Conservation (phyloP, 225 moss, liverwort and hornwort species). For the Rhytidiadelphus loreus region DNA sequence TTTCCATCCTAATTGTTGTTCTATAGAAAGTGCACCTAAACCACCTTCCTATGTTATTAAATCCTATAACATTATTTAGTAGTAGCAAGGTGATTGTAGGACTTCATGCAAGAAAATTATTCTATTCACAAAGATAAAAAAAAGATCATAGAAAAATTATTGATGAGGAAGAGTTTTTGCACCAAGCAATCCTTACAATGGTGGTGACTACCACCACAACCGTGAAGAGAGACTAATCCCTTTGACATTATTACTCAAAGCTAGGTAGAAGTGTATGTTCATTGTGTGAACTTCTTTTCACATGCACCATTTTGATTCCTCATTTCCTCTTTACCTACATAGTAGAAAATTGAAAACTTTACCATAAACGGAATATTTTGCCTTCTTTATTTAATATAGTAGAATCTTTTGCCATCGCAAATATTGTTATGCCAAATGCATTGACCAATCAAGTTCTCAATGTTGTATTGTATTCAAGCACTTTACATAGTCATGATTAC, state of each 20-base stretch:
- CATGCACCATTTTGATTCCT: neutral
- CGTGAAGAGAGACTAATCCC: neutral
- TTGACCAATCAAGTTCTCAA: neutral
- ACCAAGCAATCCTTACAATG: fast-evolving
- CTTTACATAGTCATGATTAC: neutral
- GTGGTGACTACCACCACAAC: neutral
- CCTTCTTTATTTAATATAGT: neutral
- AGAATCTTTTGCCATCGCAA: neutral
- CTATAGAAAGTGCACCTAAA: neutral
- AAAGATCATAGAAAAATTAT: neutral
- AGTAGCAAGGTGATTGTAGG: neutral
- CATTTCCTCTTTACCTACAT: neutral
- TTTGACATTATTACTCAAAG: neutral
- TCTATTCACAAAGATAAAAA: neutral
- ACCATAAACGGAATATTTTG: neutral
- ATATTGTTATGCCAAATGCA: too few species aligned
- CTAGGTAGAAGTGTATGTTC: neutral
- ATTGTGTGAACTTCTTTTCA: neutral
- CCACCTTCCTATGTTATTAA: neutral
- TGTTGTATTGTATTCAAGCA: neutral
- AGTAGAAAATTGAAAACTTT: neutral
- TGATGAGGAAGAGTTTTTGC: fast-evolving
- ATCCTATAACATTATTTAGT: fast-evolving
- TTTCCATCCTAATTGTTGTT: neutral
- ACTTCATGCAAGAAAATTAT: fast-evolving